These are phyloP conservation scores for Withania somnifera DNA, from an alignment of 305 asterid species.

Conservation along the genomic window DNA sequence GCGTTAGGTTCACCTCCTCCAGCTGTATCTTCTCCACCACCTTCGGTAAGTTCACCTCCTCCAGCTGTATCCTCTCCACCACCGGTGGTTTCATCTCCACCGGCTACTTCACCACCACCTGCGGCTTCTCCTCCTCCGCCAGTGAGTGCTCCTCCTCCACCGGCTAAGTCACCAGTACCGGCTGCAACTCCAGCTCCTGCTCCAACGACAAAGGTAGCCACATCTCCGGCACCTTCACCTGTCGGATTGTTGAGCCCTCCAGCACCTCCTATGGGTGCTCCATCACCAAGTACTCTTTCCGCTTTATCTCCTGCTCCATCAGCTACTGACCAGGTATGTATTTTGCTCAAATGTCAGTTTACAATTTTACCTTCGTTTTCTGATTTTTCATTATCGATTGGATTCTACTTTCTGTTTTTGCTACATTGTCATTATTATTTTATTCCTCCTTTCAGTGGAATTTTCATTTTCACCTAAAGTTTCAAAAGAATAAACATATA, in stretches of 20 bases:
- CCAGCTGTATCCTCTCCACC: slow-evolving; percentile 10
- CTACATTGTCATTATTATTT: no score
- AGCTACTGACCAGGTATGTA: slow-evolving; percentile 45
- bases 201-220: slow-evolving; percentile 15
- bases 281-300: slow-evolving; percentile 30
- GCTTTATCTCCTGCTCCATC: slow-evolving; percentile 50
- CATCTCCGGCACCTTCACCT: slow-evolving; percentile 50
- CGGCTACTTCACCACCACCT: slow-evolving; percentile 23
- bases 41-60: slow-evolving; percentile 4
- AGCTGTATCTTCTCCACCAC: slow-evolving; percentile 11
- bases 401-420: no score
- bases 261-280: slow-evolving; percentile 42
- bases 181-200: slow-evolving; percentile 32
- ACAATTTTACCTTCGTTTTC: neutral
- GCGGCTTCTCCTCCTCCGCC: slow-evolving; percentile 51
- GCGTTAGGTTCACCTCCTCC: slow-evolving; percentile 22
- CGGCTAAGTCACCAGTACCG: slow-evolving; percentile 22
- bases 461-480: no score
- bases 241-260: slow-evolving; percentile 33
- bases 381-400: no score
- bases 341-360: neutral
- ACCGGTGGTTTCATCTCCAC: slow-evolving; percentile 23
- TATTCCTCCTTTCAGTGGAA: no score
- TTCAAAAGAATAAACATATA: no score
- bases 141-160: slow-evolving; percentile 19